phyloP scores from a whole-genome alignment of 768 basidiomycete species.

The Chalciporus piperatus region DNA sequence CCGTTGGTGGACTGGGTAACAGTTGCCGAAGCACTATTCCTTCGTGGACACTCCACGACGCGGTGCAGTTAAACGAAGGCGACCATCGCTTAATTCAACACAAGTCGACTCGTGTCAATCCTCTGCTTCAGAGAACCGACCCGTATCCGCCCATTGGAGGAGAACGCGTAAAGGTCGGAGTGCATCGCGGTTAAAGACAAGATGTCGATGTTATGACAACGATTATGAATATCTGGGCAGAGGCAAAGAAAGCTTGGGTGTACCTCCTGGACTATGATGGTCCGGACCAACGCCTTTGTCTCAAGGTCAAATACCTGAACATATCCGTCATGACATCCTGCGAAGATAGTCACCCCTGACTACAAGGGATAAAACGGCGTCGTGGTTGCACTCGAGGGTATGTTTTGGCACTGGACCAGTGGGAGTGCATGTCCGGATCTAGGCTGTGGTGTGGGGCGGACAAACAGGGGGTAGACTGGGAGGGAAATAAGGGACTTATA shows the following conservation, averaged over 20 bases:
- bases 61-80: slow-evolving; percentile 78
- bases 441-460: no score
- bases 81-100: slow-evolving; percentile 63
- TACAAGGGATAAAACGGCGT: slow-evolving; percentile 81
- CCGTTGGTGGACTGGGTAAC: slow-evolving; percentile 40
- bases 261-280: slow-evolving; percentile 84
- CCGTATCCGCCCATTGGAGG: slow-evolving; percentile 68
- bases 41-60: slow-evolving; percentile 77
- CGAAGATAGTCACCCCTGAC: slow-evolving; percentile 79
- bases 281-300: slow-evolving; percentile 82
- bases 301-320: slow-evolving; percentile 91
- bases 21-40: slow-evolving; percentile 83
- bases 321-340: slow-evolving; percentile 91
- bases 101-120: neutral
- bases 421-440: slow-evolving; percentile 68
- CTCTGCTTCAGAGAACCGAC: slow-evolving; percentile 33
- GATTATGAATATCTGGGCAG: neutral
- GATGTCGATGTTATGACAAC: slow-evolving; percentile 67
- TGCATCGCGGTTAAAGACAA: slow-evolving; percentile 74
- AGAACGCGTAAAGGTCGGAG: slow-evolving; percentile 62
- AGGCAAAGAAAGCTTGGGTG: slow-evolving; percentile 4
- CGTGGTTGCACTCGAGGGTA: slow-evolving; percentile 68
- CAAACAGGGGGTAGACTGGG: no score
- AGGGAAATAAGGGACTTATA: no score
- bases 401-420: slow-evolving; percentile 50